phyloP scores from a whole-genome alignment of 148 eudicot genomes.

The Spergularia bocconei region DNA sequence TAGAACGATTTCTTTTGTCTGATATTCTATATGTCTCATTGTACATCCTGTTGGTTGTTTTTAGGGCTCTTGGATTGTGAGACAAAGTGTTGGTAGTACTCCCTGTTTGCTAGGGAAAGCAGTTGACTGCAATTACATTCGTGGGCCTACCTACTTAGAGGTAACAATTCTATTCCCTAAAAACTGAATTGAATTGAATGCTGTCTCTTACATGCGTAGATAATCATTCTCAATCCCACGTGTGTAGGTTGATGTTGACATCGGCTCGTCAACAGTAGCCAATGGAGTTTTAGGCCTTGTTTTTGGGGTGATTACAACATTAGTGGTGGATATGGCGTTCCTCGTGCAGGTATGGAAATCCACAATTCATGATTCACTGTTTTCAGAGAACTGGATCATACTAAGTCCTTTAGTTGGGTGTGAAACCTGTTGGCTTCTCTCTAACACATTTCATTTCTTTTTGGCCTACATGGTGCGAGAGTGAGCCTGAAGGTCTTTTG shows the following conservation, averaged over 20 bases:
- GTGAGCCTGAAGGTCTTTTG: too few species aligned
- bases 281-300: constrained; percentile 99
- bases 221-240: constrained; percentile 11
- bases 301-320: constrained; percentile 84
- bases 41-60: constrained; percentile 19
- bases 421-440: not conserved
- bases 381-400: constrained; percentile 3
- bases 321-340: constrained; percentile 99
- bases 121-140: constrained; percentile 95
- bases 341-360: constrained; percentile 77
- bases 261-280: constrained; percentile 98
- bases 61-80: constrained; percentile 99
- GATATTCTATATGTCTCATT: not conserved
- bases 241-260: constrained; percentile 88
- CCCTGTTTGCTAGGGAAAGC: constrained; percentile 94
- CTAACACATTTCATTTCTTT: not conserved
- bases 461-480: not conserved
- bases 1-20: not conserved
- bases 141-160: constrained; percentile 89
- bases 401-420: not conserved
- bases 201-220: not conserved
- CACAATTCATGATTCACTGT: not conserved
- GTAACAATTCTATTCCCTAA: constrained; percentile 33
- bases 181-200: constrained; percentile 4
- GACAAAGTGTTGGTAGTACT: constrained; percentile 98